Conservation (phyloP, 1,139 yeast species). For the Zygosaccharomyces sapae region DNA sequence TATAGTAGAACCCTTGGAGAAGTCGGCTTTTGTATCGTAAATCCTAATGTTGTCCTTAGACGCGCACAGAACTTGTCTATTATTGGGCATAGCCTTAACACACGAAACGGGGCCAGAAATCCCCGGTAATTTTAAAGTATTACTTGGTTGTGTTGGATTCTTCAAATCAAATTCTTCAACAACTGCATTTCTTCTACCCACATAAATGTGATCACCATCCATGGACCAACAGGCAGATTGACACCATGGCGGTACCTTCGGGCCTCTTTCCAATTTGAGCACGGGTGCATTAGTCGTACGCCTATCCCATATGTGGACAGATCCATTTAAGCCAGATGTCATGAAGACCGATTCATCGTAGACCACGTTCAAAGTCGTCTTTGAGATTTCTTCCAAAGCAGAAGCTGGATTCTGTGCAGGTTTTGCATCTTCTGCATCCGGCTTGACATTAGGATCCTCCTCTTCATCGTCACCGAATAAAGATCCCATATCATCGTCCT, state of each 20-base stretch:
- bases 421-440: conserved; percentile 10
- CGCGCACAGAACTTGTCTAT: conserved; percentile 75
- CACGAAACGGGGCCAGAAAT: conserved; percentile 91
- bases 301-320: conserved; percentile 77
- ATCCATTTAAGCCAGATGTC: conserved; percentile 82
- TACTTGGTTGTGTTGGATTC: conserved; percentile 52
- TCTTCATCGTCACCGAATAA: conserved; percentile 67
- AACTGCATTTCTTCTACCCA: conserved; percentile 84
- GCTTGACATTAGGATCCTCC: conserved; percentile 29
- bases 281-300: conserved; percentile 47
- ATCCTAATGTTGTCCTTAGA: conserved; percentile 85
- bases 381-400: conserved; percentile 30
- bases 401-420: conserved; percentile 4
- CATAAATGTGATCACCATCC: conserved; percentile 73
- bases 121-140: conserved; percentile 68
- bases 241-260: conserved; percentile 90
- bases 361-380: conserved; percentile 26
- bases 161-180: conserved; percentile 82
- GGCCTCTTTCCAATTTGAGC: conserved; percentile 55
- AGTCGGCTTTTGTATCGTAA: conserved; percentile 53
- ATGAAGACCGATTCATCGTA: conserved; percentile 62
- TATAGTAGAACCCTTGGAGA: conserved; percentile 32
- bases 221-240: conserved; percentile 88
- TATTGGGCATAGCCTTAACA: conserved; percentile 76
- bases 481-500: conserved; percentile 62